A percentile compares a stretch with the other conserved stretches of the same genome.
Evolutionary conservation across 495 filamentous ascomycete genomes (phyloP).

Genomic region (Neurospora sublineolata): DNA sequence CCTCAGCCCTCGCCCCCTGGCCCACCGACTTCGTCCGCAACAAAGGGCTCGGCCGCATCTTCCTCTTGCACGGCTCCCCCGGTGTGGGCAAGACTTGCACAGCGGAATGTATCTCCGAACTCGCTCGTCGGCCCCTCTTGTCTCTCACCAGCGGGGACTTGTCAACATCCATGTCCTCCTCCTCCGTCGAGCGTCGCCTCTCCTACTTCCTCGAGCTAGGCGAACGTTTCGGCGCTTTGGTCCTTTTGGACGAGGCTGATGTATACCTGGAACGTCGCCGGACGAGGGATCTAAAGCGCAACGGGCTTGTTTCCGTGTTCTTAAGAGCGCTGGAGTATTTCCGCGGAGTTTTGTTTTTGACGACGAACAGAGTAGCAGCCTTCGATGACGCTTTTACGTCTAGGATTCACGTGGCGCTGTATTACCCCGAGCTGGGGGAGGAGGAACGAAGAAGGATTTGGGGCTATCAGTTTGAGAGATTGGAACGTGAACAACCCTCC

Average conservation of each 20-base stretch:
- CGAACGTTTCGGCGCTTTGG: constrained; percentile 32
- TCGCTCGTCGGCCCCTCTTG: constrained; percentile 26
- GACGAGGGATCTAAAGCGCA: constrained; percentile 60
- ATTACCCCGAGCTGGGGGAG: constrained; percentile 25
- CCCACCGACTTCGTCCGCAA: constrained; percentile 33
- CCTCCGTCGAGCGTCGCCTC: constrained; percentile 25
- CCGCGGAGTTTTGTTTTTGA: constrained; percentile 30
- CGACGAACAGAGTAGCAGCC: constrained; percentile 32
- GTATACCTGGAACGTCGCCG: constrained; percentile 52
- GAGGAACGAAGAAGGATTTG: constrained; percentile 27
- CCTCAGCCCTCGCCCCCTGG: constrained; percentile 22
- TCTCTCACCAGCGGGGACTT: constrained; percentile 30
- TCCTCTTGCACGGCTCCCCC: constrained; percentile 42
- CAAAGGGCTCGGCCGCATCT: constrained; percentile 39
- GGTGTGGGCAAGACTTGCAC: constrained; percentile 42
- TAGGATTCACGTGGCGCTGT: constrained; percentile 33
- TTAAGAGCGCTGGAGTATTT: constrained; percentile 33
- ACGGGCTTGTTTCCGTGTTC: constrained; percentile 63
- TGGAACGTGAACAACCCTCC: not conserved
- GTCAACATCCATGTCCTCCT: constrained; percentile 13
- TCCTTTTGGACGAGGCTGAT: constrained; percentile 35
- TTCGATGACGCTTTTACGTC: constrained; percentile 33
- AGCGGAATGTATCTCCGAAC: constrained; percentile 32
- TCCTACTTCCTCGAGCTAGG: constrained; percentile 29
- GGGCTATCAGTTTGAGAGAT: constrained; percentile 29